phyloP scores from a whole-genome alignment of 768 basidiomycete species.

The Termitomyces sp. region DNA sequence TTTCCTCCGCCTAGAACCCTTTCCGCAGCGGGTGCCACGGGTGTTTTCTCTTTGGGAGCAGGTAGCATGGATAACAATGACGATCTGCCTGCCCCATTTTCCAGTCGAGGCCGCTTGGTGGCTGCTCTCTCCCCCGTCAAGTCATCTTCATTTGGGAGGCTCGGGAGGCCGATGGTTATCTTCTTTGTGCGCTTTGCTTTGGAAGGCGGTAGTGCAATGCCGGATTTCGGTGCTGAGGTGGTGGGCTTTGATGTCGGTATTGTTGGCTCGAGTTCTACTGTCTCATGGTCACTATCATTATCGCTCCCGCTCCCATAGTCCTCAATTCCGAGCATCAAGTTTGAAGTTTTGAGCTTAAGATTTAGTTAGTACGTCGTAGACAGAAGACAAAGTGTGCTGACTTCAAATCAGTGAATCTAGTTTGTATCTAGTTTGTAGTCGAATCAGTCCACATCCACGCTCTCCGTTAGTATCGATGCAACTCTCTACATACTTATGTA shows the following conservation, averaged over 20 bases:
- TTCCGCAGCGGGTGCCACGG: conserved; percentile 39
- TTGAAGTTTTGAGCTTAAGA: neutral
- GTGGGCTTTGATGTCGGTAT: conserved; percentile 14
- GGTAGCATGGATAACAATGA: conserved; percentile 73
- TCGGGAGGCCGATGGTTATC: conserved; percentile 58
- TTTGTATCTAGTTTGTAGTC: neutral
- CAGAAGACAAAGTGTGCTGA: neutral
- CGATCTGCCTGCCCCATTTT: conserved; percentile 58
- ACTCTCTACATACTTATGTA: neutral
- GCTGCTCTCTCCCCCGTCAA: conserved; percentile 41
- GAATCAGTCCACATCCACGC: neutral
- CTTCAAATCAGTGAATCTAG: neutral
- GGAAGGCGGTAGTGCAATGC: conserved; percentile 15
- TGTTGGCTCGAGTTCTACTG: conserved; percentile 9
- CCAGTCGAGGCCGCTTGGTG: conserved; percentile 55
- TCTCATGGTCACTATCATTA: conserved; percentile 43
- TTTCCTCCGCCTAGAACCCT: conserved; percentile 64
- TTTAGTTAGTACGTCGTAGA: neutral
- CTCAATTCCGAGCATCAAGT: conserved; percentile 68
- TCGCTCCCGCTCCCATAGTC: conserved; percentile 75
- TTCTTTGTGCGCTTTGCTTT: conserved; percentile 55
- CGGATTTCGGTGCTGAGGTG: conserved; percentile 17
- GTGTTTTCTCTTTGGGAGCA: conserved; percentile 58
- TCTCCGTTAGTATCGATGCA: neutral
- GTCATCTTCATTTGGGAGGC: conserved; percentile 34